Evolutionary conservation across 805 yeast species (phyloP), one percentile per base, ranked within the genome.

Genomic region (Starmerella lactis-condensi): DNA sequence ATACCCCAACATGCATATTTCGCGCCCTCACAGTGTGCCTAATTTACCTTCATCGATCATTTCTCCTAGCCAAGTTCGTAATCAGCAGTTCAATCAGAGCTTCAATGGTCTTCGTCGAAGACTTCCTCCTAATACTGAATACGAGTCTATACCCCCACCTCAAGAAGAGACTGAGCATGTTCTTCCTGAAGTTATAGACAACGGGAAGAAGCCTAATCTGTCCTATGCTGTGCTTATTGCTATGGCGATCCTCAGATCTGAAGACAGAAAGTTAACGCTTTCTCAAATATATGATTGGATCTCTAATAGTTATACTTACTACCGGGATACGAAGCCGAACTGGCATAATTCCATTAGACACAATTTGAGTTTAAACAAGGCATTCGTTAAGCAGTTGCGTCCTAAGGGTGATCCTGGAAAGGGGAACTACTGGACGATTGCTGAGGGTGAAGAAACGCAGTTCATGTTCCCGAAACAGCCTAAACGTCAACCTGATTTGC

Each of bases 301-400:
- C 26, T 70, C 89, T 6, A 71, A 70, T 27, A 75, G 91, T 22
- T 85, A 83, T 53, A 67, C 63, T 39, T 85, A 74, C 51, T 89
- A 89, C 54, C 70, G 72, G 40, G 70, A 68, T 40, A 75, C 77
- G 36, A 93, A 81, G 44, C 75, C 79, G 8, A 94, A 95, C 17
- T 85, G 98, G 98, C 95, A 85, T 55, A 85, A 85, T 56, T 83
- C 94, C 21, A 89, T 85, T 40, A 72, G 98, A 39, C 98, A 85
- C 55, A 85, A 89, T 43, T 60, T 85, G 19, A 81, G 94, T 9
- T 63, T 85, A 44, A 89, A 85, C 54, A 89, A 89, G 50, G 93
- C 95, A 0, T 85, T 85, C 50, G 64, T 75, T 29, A 85, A 85
- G 55, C 74, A 89, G 15, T 93, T 78, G 42, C 75, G 83, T 51